Base-by-base conservation (phyloP, 805 yeast genomes). In the Metschnikowia noctiluminum region DNA sequence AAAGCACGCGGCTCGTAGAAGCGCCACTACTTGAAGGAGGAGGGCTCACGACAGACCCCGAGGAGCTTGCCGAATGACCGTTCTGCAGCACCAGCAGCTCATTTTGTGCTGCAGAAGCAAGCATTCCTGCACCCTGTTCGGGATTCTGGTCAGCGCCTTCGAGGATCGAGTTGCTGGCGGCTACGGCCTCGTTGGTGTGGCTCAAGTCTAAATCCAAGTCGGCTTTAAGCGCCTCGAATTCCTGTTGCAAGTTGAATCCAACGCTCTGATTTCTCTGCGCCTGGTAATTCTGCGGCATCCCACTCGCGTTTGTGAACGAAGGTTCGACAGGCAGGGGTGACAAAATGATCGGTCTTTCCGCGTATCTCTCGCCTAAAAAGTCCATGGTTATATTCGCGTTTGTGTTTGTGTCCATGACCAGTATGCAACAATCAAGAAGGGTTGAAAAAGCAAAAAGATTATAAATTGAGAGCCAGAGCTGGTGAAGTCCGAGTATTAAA, bases 161-260 rank as follows among this genome's bases (percentile, higher is more conserved):
- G 6, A 9, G 13, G 13, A 30, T 9, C 12, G 32, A 9, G 12
- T 30, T 8, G 36, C 15, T 28, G 43, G 43, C 36, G 44, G 28
- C 43, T 27, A 16, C 12, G 6, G n/a, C 43, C 38, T 37, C 46
- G 53, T 55, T 46, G 40, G 51, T 50, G 49, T 46, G 59, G 48
- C 58, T 65, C 58, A 73, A 64, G 59, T 73, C 78, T 61, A 73
- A 64, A 56, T 73, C 76, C 63, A 73, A 68, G 55, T 73, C 77
- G 15, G 70, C 72, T 45, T 69, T 72, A 48, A 73, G 62, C n/a
- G 77, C 72, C 52, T 73, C 76, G 54, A 73, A 73, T 58, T 73
- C 78, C 43, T 73, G 76, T 56, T 73, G 76, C 57, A 73, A 64
- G 56, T 73, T 71, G 59, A 66, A 73, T 7, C 77, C 76, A 26